A percentile compares a stretch with the other conserved stretches of the same genome.
phyloP scores from a whole-genome alignment of 1,284 basidiomycete genomes.

The Butyriboletus regius region DNA sequence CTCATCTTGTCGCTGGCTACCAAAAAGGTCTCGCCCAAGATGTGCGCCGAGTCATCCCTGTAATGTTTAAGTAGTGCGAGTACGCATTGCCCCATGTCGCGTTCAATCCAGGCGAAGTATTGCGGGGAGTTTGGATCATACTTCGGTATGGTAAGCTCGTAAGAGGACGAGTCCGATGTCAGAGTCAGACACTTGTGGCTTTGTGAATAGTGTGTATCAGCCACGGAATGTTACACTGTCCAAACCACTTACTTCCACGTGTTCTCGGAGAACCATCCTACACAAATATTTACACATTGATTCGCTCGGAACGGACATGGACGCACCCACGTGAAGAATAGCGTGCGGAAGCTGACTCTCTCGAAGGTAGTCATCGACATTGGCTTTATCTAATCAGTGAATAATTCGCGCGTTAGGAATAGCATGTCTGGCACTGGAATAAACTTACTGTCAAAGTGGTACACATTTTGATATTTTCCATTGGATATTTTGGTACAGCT shows the following conservation, averaged over 20 bases:
- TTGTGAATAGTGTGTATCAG: not conserved
- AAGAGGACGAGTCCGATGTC: constrained; percentile 13
- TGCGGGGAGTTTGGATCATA: constrained; percentile 17
- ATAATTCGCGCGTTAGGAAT: not conserved
- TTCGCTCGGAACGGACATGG: too few relatives aligned
- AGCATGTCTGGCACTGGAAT: not conserved
- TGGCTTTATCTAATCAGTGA: constrained; percentile 25
- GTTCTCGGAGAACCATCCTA: constrained; percentile 31
- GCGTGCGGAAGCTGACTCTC: constrained; percentile 23
- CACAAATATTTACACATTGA: not conserved
- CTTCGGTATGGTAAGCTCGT: constrained; percentile 18
- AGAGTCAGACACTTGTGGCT: constrained; percentile 7
- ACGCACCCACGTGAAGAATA: constrained; percentile 21
- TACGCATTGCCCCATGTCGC: constrained; percentile 26
- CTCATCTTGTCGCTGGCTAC: constrained; percentile 24
- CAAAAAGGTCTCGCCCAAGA: constrained; percentile 24
- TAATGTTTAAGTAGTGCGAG: constrained; percentile 31
- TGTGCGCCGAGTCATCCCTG: constrained; percentile 14
- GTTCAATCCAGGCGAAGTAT: constrained; percentile 26
- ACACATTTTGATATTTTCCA: constrained; percentile 20
- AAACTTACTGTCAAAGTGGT: constrained; percentile 22
- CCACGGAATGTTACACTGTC: not conserved
- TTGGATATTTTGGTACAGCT: constrained; percentile 16
- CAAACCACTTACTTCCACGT: constrained; percentile 20
- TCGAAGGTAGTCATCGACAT: constrained; percentile 27